phyloP scores from a whole-genome alignment of 2,329 filamentous ascomycete species.

The Penicillium freii region DNA sequence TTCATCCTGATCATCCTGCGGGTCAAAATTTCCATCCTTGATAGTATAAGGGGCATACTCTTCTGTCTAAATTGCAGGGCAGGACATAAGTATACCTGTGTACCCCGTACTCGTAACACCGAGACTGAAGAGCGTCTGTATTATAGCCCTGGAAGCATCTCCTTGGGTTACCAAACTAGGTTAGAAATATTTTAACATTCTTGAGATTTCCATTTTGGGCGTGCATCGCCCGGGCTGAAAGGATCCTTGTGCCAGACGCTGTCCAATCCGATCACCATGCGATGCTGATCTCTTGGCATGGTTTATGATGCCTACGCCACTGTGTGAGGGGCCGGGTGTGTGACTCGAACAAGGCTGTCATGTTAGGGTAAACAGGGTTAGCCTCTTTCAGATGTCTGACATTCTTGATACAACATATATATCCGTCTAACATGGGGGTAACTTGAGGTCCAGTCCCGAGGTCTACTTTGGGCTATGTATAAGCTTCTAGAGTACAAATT shows the following conservation, averaged over 20 bases:
- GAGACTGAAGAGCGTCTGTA: not conserved
- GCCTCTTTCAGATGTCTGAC: not conserved
- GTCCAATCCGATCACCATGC: slow-evolving; percentile 1
- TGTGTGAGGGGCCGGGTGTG: not conserved
- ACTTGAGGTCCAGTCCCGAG: not conserved
- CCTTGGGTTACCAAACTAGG: not conserved
- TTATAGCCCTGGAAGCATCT: not conserved
- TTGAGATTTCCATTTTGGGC: not conserved
- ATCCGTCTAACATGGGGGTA: not conserved
- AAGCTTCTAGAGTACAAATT: too few relatives aligned
- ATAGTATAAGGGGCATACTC: not conserved
- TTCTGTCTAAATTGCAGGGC: not conserved
- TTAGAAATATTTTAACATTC: not conserved
- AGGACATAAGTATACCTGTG: not conserved
- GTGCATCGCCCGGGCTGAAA: not conserved
- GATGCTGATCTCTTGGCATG: slow-evolving; percentile 10
- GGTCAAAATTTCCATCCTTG: too few relatives aligned
- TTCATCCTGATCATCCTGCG: not conserved
- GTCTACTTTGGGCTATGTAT: too few relatives aligned
- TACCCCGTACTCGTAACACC: not conserved
- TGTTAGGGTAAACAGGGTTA: too few relatives aligned
- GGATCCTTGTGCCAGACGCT: not conserved
- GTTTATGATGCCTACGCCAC: not conserved
- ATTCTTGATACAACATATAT: not conserved
- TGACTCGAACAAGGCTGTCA: not conserved